phyloP scores from a whole-genome alignment of 257 asterid species.

The Jacaranda mimosifolia region DNA sequence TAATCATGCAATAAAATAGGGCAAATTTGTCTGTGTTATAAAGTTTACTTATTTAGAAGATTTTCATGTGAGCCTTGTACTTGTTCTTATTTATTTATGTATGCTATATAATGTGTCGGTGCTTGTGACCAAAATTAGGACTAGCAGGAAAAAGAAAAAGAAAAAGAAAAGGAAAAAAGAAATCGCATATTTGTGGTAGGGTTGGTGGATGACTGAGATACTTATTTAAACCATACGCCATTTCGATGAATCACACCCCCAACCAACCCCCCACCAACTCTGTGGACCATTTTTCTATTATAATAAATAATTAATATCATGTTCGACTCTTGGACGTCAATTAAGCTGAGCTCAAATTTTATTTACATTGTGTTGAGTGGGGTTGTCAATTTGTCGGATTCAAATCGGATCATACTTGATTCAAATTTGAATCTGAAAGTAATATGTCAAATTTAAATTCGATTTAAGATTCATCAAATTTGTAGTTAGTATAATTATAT shows the following conservation, averaged over 20 bases:
- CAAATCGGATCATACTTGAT: no score
- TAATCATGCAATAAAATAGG: background rate
- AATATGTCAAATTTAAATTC: no score
- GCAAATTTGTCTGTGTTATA: background rate
- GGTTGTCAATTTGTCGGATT: no score
- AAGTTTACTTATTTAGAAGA: background rate
- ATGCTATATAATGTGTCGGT: slow-evolving; percentile 5
- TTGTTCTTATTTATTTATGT: no score
- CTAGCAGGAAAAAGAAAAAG: background rate
- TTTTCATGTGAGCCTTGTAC: no score
- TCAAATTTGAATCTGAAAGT: no score
- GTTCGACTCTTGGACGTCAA: background rate
- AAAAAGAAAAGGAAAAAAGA: no score
- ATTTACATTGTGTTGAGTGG: background rate
- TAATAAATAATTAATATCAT: background rate
- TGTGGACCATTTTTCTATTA: background rate
- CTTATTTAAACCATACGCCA: background rate
- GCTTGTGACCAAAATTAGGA: background rate
- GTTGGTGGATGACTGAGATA: slow-evolving; percentile 14
- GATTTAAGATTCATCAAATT: no score
- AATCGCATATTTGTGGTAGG: background rate
- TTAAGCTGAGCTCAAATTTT: background rate
- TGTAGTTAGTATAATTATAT: no score
- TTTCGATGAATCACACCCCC: background rate
- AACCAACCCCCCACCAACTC: slow-evolving; percentile 8